Base-by-base conservation (phyloP, 139 green algal species). In the Eudorina sp. region DNA sequence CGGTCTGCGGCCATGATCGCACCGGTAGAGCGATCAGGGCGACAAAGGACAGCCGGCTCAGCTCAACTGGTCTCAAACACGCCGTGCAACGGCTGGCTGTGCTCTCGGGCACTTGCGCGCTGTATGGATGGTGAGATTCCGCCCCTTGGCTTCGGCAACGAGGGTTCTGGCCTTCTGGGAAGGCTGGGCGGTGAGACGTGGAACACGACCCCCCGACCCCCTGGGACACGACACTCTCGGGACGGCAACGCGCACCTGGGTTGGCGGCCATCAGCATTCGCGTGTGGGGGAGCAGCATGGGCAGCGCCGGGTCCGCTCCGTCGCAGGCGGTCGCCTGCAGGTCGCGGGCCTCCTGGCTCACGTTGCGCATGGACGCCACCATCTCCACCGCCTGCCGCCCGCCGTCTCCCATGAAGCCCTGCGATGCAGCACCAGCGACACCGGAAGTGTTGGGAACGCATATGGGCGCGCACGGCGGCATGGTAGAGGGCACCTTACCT, bases 271-370 rank as follows among this genome's bases (percentile, higher is more conserved):
- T 27, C 0, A 96, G 68, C 48, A 43, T 68, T 3, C 83, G 78
- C 5, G 94, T 93, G 91, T 97, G 95, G 21, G 95, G 95, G 88
- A 97, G 89, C 19, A 89, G 60, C 83, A 95, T 41, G 18, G 88
- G 66, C 78, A 97, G 91, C 4, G 92, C 82, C 13, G 80, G 53
- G 83, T 97, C 95, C 0, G 64, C 83, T 68, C 93, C 93, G 0
- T 84, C 55, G 84, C 89, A 94, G 0, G 94, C 95, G 0, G 91
- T 92, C 9, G 43, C 82, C 79, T 92, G 36, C 89, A 97, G 89
- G 38, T 64, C 53, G 14, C 83, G 84, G 0, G 93, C 53, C 38
- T 74, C 78, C 21, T 89, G 38, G 41, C 88, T 75, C 13, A 90
- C 80, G 34, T 62, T 48, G 1, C n/a, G 64, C 84, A 92, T 94